Percentiles rank a stretch among this genome's conserved stretches.
Conservation (phyloP, 441 rosid species). For the Mallotus japonicus region DNA sequence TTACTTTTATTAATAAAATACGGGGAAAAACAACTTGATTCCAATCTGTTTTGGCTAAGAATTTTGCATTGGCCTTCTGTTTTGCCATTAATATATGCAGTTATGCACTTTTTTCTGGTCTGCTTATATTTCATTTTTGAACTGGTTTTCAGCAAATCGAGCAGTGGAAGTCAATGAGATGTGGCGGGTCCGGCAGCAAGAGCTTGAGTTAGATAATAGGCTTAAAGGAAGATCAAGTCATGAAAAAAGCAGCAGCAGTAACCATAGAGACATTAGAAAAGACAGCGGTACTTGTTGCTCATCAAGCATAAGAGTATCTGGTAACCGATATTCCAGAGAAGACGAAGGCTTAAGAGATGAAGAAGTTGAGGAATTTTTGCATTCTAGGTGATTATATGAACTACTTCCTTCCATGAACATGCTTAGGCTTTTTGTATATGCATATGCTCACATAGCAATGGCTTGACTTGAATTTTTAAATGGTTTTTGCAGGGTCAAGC, state of each 20-base stretch:
- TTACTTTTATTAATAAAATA: not conserved
- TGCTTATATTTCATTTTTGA: not conserved
- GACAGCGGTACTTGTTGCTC: conserved; percentile 32
- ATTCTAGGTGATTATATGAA: conserved; percentile 52
- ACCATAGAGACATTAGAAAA: conserved; percentile 29
- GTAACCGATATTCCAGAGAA: conserved; percentile 33
- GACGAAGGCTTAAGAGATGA: conserved; percentile 67
- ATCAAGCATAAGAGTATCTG: conserved; percentile 39
- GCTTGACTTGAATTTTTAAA: conserved; percentile 16
- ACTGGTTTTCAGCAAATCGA: conserved; percentile 62
- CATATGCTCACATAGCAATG: not conserved
- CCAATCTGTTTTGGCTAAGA: not conserved
- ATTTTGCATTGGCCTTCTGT: not conserved
- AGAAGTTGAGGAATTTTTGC: conserved; percentile 70
- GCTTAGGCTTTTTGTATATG: not conserved
- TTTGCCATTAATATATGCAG: not conserved
- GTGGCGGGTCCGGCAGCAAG: conserved; percentile 81
- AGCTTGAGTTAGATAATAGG: conserved; percentile 55
- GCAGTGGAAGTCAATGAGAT: conserved; percentile 84
- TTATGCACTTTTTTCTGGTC: not conserved
- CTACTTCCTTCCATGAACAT: not conserved
- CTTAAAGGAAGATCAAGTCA: conserved; percentile 49
- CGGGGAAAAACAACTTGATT: no score
- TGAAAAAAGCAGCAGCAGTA: conserved; percentile 34
- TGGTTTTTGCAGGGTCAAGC: conserved; percentile 59